A percentile compares a stretch with the other conserved stretches of the same genome.
phyloP scores from a whole-genome alignment of 2,329 filamentous ascomycete genomes.

The Dactylellina parvicollis region DNA sequence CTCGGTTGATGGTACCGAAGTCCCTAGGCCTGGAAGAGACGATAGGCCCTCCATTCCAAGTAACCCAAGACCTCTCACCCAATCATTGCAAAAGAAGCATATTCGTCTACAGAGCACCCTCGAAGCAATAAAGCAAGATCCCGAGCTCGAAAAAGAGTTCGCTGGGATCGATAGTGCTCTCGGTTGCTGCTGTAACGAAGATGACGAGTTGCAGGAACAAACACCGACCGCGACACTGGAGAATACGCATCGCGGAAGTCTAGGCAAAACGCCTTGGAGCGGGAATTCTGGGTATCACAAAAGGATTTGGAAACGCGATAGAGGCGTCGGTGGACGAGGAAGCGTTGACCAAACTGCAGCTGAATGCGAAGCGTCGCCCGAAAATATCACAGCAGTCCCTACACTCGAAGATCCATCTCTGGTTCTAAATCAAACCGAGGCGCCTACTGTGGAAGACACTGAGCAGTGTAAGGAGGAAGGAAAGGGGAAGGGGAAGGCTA shows the following conservation, averaged over 20 bases:
- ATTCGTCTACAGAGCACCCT: slow-evolving; percentile 18
- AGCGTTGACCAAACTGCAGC: not conserved
- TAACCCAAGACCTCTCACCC: not conserved
- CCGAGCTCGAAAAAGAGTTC: slow-evolving; percentile 25
- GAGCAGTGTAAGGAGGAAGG: slow-evolving; percentile 4
- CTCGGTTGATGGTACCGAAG: not conserved
- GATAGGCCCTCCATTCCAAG: not conserved
- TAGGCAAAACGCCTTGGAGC: slow-evolving; percentile 16
- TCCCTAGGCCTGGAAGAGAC: not conserved
- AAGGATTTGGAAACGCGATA: slow-evolving; percentile 49
- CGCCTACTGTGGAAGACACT: not conserved
- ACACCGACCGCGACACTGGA: not conserved
- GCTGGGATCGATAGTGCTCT: slow-evolving; percentile 13
- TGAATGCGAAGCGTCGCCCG: slow-evolving; percentile 2
- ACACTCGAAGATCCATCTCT: slow-evolving; percentile 8
- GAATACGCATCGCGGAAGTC: not conserved
- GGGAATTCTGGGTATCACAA: slow-evolving; percentile 39
- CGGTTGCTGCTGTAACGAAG: slow-evolving; percentile 45
- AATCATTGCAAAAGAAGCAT: not conserved
- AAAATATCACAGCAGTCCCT: not conserved
- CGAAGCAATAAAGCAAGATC: slow-evolving; percentile 40
- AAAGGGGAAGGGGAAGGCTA: slow-evolving; percentile 21
- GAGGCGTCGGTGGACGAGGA: slow-evolving; percentile 41
- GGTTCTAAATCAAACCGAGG: not conserved
- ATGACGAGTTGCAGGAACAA: slow-evolving; percentile 9